A percentile compares a stretch with the other conserved stretches of the same genome.
Evolutionary conservation across 164 flowering plant genomes (phyloP).

Genomic region (Vitis riparia): DNA sequence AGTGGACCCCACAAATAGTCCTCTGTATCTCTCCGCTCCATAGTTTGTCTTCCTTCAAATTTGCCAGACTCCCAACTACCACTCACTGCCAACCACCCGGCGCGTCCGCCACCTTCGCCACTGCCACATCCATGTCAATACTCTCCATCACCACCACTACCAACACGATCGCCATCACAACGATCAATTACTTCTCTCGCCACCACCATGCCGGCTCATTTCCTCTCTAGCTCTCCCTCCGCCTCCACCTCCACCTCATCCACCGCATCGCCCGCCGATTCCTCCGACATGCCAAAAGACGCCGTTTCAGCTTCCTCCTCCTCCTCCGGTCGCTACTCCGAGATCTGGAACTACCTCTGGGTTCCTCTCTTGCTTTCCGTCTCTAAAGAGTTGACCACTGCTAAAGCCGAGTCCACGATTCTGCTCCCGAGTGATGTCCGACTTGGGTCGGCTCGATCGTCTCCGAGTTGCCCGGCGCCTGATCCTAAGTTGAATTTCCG

Average conservation of each 20-base stretch:
- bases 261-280: constrained; percentile 3
- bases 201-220: constrained; percentile 18
- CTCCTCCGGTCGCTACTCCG: constrained; percentile 19
- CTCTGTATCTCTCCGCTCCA: no score
- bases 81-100: no score
- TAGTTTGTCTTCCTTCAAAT: no score
- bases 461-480: constrained; percentile 38
- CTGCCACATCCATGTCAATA: background rate
- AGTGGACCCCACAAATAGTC: no score
- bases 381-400: constrained; percentile 32
- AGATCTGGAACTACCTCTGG: constrained; percentile 48
- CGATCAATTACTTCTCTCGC: background rate
- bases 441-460: constrained; percentile 1
- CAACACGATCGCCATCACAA: no score
- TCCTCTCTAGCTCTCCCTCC: constrained; percentile 17
- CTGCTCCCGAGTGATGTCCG: constrained; percentile 33
- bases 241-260: constrained; percentile 11
- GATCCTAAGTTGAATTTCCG: constrained; percentile 61
- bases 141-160: background rate
- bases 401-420: constrained; percentile 40
- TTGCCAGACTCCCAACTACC: no score
- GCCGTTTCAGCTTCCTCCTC: constrained; percentile 13
- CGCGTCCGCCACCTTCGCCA: background rate
- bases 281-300: constrained; percentile 16
- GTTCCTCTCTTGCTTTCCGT: constrained; percentile 45